phyloP scores from a whole-genome alignment of 2,329 filamentous ascomycete species.

The Pseudopithomyces chartarum region DNA sequence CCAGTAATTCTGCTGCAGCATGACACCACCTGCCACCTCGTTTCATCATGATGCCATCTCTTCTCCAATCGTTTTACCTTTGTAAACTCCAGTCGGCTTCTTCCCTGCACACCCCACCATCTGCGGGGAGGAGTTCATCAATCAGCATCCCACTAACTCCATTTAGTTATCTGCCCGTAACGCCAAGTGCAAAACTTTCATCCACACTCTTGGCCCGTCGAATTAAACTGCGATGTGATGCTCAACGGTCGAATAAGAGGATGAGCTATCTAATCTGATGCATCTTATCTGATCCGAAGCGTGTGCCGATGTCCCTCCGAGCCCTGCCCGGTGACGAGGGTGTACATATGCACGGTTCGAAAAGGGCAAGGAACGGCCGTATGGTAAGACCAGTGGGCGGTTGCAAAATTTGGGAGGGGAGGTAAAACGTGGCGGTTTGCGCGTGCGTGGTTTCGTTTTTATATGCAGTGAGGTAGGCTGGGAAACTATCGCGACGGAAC shows the following conservation, averaged over 20 bases:
- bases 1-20: no score
- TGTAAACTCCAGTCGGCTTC: no score
- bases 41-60: no score
- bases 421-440: neutral
- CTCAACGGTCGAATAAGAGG: neutral
- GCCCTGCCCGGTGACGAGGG: neutral
- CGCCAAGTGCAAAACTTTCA: constrained; percentile 3
- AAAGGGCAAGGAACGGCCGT: neutral
- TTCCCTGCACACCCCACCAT: no score
- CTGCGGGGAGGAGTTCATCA: neutral
- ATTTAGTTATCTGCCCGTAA: neutral
- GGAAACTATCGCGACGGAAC: neutral
- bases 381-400: neutral
- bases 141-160: neutral
- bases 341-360: neutral
- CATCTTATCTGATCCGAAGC: constrained; percentile 9
- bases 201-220: neutral
- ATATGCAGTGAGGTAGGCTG: neutral
- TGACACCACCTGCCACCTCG: no score
- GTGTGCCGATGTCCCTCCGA: constrained; percentile 6
- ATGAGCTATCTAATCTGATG: constrained; percentile 6
- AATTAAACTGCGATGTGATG: neutral
- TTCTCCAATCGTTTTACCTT: no score
- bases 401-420: neutral
- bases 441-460: neutral